Percentiles rank a stretch among this genome's conserved stretches.
Evolutionary conservation across 2,329 filamentous ascomycete species (phyloP).

Genomic region (Ilyonectria robusta): DNA sequence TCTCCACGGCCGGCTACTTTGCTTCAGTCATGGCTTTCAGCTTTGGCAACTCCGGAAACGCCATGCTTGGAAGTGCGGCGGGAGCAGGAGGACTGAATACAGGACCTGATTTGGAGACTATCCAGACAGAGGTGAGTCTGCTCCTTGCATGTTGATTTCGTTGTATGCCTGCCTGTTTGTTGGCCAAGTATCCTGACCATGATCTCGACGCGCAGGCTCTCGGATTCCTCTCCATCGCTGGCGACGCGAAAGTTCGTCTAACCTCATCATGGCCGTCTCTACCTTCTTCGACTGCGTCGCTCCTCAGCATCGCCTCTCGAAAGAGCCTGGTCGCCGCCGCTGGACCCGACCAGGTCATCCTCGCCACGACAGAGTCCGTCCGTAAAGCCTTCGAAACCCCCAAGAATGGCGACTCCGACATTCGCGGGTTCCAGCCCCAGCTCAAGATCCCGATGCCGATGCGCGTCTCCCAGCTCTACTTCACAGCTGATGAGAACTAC

Average conservation of each 20-base stretch:
- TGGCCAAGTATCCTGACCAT: conserved; percentile 36
- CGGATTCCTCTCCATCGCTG: conserved; percentile 84
- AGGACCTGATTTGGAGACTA: conserved; percentile 80
- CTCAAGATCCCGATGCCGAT: conserved; percentile 79
- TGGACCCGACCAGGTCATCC: conserved; percentile 82
- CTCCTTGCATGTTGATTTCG: conserved; percentile 28
- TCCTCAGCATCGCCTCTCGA: conserved; percentile 85
- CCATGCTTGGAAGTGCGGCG: conserved; percentile 57
- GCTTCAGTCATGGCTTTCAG: conserved; percentile 74
- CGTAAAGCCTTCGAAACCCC: conserved; percentile 79
- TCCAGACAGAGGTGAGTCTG: conserved; percentile 81
- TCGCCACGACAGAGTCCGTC: conserved; percentile 83
- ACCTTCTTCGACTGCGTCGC: conserved; percentile 83
- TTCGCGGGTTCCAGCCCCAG: conserved; percentile 80
- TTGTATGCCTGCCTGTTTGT: conserved; percentile 14
- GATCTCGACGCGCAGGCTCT: conserved; percentile 67
- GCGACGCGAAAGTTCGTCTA: conserved; percentile 86
- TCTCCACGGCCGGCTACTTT: conserved; percentile 52
- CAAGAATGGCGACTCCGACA: conserved; percentile 73
- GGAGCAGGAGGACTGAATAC: conserved; percentile 55
- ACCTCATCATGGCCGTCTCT: conserved; percentile 83
- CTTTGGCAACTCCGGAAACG: conserved; percentile 66
- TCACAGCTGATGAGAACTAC: conserved; percentile 90
- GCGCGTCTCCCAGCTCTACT: conserved; percentile 88
- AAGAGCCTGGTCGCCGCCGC: conserved; percentile 89